These are phyloP conservation scores for Neopestalotiopsis sp. DNA, from an alignment of 2,329 filamentous ascomycete genomes.

Conservation along the genomic window DNA sequence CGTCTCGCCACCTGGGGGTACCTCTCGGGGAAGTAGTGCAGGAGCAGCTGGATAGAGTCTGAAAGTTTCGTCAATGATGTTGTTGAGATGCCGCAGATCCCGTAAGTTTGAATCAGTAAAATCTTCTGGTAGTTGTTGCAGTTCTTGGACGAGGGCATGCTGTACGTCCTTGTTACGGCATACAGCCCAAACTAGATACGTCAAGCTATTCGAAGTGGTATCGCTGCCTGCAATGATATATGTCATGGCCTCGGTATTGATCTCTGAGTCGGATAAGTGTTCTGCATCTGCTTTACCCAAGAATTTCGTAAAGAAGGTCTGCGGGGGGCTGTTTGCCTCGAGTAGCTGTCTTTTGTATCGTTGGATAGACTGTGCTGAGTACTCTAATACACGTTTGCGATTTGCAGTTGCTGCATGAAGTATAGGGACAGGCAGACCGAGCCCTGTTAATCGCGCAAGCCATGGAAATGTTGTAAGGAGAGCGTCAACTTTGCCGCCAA, in stretches of 20 bases:
- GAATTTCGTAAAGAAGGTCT: constrained; percentile 43
- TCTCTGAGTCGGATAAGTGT: constrained; percentile 35
- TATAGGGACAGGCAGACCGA: constrained; percentile 31
- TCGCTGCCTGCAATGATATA: constrained; percentile 53
- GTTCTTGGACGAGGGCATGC: constrained; percentile 39
- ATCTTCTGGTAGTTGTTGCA: constrained; percentile 38
- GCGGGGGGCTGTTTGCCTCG: constrained; percentile 22
- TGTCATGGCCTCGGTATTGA: constrained; percentile 42
- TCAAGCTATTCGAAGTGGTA: constrained; percentile 56
- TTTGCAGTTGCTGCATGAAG: constrained; percentile 22
- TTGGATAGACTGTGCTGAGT: constrained; percentile 35
- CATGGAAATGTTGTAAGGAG: constrained; percentile 36
- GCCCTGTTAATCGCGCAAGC: constrained; percentile 21
- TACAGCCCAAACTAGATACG: constrained; percentile 51
- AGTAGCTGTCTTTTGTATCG: constrained; percentile 33
- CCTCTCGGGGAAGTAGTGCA: constrained; percentile 43
- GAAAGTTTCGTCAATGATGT: constrained; percentile 51
- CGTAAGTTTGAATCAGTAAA: constrained; percentile 41
- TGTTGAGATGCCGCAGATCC: constrained; percentile 45
- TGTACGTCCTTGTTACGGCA: constrained; percentile 36
- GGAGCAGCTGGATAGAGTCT: constrained; percentile 49
- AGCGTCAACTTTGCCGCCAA: constrained; percentile 26
- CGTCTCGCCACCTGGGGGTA: constrained; percentile 44
- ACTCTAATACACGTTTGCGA: constrained; percentile 26
- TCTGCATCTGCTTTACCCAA: constrained; percentile 38